Evolutionary conservation across 352 stramenopile species (phyloP), one percentile per base, ranked within the genome.

Genomic region (Phytophthora lateralis): DNA sequence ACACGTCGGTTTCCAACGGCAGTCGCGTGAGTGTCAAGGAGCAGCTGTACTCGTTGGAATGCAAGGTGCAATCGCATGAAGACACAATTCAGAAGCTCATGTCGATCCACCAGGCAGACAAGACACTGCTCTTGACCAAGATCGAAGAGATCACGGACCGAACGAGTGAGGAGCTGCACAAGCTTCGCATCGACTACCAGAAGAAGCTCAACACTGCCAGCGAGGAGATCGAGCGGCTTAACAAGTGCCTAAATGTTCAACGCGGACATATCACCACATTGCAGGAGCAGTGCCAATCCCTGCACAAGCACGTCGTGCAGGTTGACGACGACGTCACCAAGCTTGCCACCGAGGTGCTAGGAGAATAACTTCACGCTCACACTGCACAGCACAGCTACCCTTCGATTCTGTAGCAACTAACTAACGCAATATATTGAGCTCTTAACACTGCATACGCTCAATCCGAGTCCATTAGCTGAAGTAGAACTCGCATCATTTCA

Each of bases 241-340:
- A 90, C 70, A 93, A 92, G 72, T 92, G 82, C 50, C 72, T 92
- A 46, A 91, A 85, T 43, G 82, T 93, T 27, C 82, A 93, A 73
- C 85, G 85, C 27, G 85, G 85, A 30, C 83, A 90, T 55, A 91
- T 93, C 60, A 90, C 82, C 68, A 93, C 85, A 41, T 72, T 92
- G 21, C 82, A 93, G 61, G 82, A 93, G 61, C 85, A 92, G 64
- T 92, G 82, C 34, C 78, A 92, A 54, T 91, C 82, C 41, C 71
- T 93, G 37, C 82, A 93, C 78, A 91, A 91, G 63, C 82, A 93
- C 68, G 79, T 93, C 41, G 80, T 89, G 41, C 82, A 91, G 69
- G 82, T 93, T n/a, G 85, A 93, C 45, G 85, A 93, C 27, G 85
- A 93, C 59, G 82, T 93, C 35, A 90, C 82, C 58, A 91, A 90